Percentiles rank a stretch among this genome's conserved stretches.
Conservation (phyloP, 495 filamentous ascomycete species). For the Aspergillus ellipticus region DNA sequence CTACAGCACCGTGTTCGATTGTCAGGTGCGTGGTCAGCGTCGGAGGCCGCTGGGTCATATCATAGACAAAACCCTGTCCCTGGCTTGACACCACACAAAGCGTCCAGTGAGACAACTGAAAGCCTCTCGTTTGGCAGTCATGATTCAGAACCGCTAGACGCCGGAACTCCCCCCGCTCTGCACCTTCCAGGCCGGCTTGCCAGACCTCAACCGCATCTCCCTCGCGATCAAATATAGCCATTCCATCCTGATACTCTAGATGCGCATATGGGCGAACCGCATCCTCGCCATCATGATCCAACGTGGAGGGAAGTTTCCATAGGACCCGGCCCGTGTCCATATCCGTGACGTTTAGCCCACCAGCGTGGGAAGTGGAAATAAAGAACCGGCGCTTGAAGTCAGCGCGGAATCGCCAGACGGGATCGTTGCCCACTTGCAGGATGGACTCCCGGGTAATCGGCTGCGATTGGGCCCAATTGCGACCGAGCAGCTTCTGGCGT, state of each 20-base stretch:
- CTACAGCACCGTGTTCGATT: constrained; percentile 32
- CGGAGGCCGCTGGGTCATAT: constrained; percentile 37
- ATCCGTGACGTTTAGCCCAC: constrained; percentile 38
- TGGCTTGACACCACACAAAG: constrained; percentile 39
- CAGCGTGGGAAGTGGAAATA: constrained; percentile 35
- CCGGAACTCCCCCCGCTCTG: constrained; percentile 33
- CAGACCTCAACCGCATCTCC: constrained; percentile 39
- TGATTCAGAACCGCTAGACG: constrained; percentile 35
- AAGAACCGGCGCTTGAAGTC: constrained; percentile 41
- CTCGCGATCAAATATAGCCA: constrained; percentile 39
- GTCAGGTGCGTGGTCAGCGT: constrained; percentile 23
- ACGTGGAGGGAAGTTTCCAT: constrained; percentile 36
- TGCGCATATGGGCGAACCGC: constrained; percentile 35
- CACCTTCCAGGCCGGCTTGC: constrained; percentile 30
- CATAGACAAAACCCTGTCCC: constrained; percentile 39
- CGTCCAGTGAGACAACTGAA: constrained; percentile 36
- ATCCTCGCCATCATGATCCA: constrained; percentile 22
- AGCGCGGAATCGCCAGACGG: constrained; percentile 37
- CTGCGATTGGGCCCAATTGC: constrained; percentile 29
- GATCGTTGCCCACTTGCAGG: constrained; percentile 36
- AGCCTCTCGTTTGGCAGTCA: constrained; percentile 37
- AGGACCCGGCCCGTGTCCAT: constrained; percentile 34
- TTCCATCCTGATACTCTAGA: constrained; percentile 41
- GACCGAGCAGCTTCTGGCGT: constrained; percentile 32
- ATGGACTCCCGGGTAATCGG: constrained; percentile 31